Evolutionary conservation across 2,329 filamentous ascomycete genomes (phyloP).

Genomic region (Talaromyces amestolkiae): DNA sequence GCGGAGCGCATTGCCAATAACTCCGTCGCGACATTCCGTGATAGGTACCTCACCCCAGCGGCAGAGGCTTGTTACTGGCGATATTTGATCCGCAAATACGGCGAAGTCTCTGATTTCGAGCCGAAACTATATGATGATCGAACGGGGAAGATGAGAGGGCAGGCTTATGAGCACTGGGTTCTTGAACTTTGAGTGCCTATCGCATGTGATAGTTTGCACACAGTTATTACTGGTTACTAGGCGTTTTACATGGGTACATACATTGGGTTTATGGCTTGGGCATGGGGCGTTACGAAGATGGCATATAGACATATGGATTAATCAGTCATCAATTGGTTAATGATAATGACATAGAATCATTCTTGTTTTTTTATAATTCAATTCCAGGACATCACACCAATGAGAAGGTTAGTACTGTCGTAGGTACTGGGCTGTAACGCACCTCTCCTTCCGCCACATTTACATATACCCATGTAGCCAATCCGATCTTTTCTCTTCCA

Average conservation of each 20-base stretch:
- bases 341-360: not conserved
- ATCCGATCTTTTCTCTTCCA: not conserved
- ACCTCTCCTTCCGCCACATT: not conserved
- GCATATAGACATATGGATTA: not conserved
- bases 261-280: not conserved
- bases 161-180: conserved; percentile 44
- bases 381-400: no score
- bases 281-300: not conserved
- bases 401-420: no score
- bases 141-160: conserved; percentile 32
- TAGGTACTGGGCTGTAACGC: not conserved
- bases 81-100: conserved; percentile 42
- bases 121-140: conserved; percentile 37
- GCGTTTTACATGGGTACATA: not conserved
- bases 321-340: not conserved
- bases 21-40: conserved; percentile 48
- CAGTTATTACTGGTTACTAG: not conserved
- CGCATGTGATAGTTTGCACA: conserved; percentile 4
- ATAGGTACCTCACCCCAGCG: conserved; percentile 54
- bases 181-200: conserved; percentile 25
- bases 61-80: conserved; percentile 59
- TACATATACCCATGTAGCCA: not conserved
- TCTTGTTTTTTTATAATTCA: not conserved
- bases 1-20: conserved; percentile 54
- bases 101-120: conserved; percentile 41